Conservation (phyloP, 129 eudicot species). For the Flaveria trinervia region DNA sequence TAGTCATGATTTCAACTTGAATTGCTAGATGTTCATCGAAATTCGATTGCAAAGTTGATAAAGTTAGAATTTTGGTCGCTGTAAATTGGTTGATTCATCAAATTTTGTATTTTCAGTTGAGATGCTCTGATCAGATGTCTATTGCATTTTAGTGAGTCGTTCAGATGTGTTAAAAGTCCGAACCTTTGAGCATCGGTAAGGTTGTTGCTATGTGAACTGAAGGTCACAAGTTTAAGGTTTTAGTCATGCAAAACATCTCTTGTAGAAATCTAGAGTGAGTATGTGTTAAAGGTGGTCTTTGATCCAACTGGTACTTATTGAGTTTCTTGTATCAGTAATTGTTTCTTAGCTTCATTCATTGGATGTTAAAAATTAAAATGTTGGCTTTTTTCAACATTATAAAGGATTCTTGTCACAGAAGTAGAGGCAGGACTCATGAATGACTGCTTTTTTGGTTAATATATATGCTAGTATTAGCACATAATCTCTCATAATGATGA, state of each 20-base stretch:
- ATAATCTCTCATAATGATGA: constrained; percentile 16
- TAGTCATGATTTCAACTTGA: constrained; percentile 15
- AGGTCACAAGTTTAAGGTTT: background rate
- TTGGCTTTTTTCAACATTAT: background rate
- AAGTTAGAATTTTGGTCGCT: constrained; percentile 7
- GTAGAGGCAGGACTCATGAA: background rate
- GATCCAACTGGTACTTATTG: background rate
- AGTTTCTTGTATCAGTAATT: background rate
- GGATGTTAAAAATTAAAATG: constrained; percentile 4
- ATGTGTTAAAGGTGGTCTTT: too few species aligned
- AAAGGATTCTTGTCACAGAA: constrained; percentile 7
- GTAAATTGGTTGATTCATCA: background rate
- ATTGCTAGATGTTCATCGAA: background rate
- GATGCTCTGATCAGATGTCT: constrained; percentile 6
- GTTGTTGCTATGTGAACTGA: background rate
- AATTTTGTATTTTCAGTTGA: background rate
- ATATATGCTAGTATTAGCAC: constrained; percentile 8
- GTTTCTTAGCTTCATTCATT: background rate
- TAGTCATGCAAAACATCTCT: too few species aligned
- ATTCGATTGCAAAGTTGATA: background rate
- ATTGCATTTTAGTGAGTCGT: background rate
- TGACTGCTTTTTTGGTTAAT: background rate
- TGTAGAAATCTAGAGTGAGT: too few species aligned
- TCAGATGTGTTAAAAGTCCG: background rate
- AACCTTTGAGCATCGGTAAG: too few species aligned